Evolutionary conservation across 768 basidiomycete genomes (phyloP).

Genomic region (Pleurotus sapidus): DNA sequence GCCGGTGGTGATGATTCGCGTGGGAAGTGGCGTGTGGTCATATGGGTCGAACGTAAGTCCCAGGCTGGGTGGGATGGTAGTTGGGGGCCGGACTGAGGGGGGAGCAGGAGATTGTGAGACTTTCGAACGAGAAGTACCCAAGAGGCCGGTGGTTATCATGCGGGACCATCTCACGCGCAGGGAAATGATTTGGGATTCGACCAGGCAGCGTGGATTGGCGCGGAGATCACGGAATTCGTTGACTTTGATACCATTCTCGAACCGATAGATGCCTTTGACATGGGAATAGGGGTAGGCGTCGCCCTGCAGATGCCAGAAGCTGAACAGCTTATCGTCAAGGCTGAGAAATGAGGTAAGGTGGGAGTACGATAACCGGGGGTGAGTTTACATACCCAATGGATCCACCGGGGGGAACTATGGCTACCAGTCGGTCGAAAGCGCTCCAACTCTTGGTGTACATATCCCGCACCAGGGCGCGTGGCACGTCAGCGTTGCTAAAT

Average conservation of each 20-base stretch:
- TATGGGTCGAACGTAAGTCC: slow-evolving; percentile 81
- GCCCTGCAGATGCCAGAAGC: slow-evolving; percentile 83
- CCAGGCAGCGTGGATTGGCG: slow-evolving; percentile 82
- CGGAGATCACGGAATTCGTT: slow-evolving; percentile 86
- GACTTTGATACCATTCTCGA: slow-evolving; percentile 86
- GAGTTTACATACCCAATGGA: slow-evolving; percentile 63
- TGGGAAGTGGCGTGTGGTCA: slow-evolving; percentile 62
- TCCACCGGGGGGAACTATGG: slow-evolving; percentile 88
- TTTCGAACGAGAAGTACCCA: slow-evolving; percentile 38
- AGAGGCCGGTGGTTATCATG: slow-evolving; percentile 65
- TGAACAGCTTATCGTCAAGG: slow-evolving; percentile 90
- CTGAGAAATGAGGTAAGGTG: slow-evolving; percentile 29
- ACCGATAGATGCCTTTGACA: slow-evolving; percentile 83
- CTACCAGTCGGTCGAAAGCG: slow-evolving; percentile 84
- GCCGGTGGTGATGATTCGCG: slow-evolving; percentile 67
- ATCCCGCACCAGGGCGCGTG: slow-evolving; percentile 79
- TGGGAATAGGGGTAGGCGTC: slow-evolving; percentile 75
- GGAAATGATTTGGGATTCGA: slow-evolving; percentile 78
- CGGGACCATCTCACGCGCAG: slow-evolving; percentile 83
- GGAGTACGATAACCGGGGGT: neutral
- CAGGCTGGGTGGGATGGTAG: slow-evolving; percentile 38
- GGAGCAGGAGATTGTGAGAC: slow-evolving; percentile 26
- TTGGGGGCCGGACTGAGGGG: slow-evolving; percentile 21
- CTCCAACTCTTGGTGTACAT: slow-evolving; percentile 95
- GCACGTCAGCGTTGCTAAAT: slow-evolving; percentile 77